Evolutionary conservation across 106 monocot genomes (phyloP).

Genomic region (Gastrodia elata): DNA sequence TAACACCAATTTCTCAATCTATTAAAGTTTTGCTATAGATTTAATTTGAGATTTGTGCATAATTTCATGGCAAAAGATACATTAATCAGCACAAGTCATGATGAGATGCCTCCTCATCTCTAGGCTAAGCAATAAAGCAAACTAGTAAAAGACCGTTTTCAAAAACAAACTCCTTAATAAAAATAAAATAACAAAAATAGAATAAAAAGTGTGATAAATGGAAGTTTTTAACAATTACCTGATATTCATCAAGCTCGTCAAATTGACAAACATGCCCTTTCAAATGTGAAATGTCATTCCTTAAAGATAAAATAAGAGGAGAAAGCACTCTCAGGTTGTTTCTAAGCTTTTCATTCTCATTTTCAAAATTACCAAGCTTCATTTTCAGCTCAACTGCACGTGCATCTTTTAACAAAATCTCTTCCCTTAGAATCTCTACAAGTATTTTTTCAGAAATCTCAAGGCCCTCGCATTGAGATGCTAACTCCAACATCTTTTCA

Average conservation of each 20-base stretch:
- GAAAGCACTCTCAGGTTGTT: constrained; percentile 39
- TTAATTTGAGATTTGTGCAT: no score
- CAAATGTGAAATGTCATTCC: constrained; percentile 25
- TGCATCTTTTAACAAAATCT: constrained; percentile 23
- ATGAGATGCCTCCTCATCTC: no score
- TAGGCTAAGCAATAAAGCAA: no score
- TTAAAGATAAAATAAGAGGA: constrained; percentile 27
- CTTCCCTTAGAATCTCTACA: constrained; percentile 33
- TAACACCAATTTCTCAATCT: no score
- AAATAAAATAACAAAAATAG: no score
- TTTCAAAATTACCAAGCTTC: constrained; percentile 36
- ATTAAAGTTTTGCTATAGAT: no score
- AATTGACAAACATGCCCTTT: constrained; percentile 39
- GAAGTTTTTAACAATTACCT: constrained; percentile 3
- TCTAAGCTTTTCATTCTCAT: constrained; percentile 42
- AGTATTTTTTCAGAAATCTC: constrained; percentile 31
- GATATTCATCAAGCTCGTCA: constrained; percentile 6
- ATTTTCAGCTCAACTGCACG: constrained; percentile 24
- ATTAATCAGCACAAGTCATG: no score
- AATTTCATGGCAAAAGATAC: no score
- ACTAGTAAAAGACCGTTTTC: no score
- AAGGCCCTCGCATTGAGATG: constrained; percentile 38
- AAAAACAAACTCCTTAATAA: no score
- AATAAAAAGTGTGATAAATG: not conserved
- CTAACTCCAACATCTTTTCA: constrained; percentile 51